These are phyloP conservation scores for Aspergillus fijiensis DNA, from an alignment of 2,329 filamentous ascomycete genomes.

Conservation along the genomic window DNA sequence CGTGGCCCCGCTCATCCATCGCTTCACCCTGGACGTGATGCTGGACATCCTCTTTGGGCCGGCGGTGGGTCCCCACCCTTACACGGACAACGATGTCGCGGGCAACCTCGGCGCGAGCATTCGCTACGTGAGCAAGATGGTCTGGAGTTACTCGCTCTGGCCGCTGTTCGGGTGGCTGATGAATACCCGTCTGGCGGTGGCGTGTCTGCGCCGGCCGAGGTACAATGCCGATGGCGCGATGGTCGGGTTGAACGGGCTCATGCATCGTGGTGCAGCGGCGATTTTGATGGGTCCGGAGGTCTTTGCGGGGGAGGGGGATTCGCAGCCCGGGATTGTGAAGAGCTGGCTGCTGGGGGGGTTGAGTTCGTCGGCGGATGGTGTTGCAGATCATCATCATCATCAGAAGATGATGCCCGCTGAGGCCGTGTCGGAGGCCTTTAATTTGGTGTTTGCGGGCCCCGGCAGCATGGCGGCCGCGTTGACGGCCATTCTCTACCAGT, in stretches of 20 bases:
- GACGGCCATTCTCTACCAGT: conserved; percentile 16
- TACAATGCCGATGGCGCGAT: conserved; percentile 3
- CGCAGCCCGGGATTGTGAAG: conserved; percentile 18
- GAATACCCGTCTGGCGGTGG: conserved; percentile 12
- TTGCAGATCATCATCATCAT: conserved; percentile 2
- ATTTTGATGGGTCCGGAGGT: conserved; percentile 11
- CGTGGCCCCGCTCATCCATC: conserved; percentile 15
- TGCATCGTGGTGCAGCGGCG: conserved; percentile 2
- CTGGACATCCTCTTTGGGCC: conserved; percentile 20
- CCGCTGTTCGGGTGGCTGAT: conserved; percentile 19
- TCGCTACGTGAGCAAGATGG: conserved; percentile 13
- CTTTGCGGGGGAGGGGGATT: background rate
- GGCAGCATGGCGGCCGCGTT: conserved; percentile 20
- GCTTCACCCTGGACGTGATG: conserved; percentile 16
- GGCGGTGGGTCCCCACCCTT: conserved; percentile 12
- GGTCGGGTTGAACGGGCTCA: conserved; percentile 10
- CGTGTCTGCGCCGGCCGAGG: conserved; percentile 3
- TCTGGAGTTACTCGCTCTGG: conserved; percentile 19
- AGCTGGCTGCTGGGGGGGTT: conserved; percentile 12
- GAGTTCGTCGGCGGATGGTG: conserved; percentile 7
- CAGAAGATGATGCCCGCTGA: conserved; percentile 12
- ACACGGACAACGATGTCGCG: conserved; percentile 11
- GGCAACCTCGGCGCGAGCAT: conserved; percentile 9
- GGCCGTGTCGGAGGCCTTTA: conserved; percentile 15
- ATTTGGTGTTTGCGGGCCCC: conserved; percentile 20